These are phyloP conservation scores for Ganoderma sinense DNA, from an alignment of 1,284 basidiomycete genomes.

Conservation along the genomic window DNA sequence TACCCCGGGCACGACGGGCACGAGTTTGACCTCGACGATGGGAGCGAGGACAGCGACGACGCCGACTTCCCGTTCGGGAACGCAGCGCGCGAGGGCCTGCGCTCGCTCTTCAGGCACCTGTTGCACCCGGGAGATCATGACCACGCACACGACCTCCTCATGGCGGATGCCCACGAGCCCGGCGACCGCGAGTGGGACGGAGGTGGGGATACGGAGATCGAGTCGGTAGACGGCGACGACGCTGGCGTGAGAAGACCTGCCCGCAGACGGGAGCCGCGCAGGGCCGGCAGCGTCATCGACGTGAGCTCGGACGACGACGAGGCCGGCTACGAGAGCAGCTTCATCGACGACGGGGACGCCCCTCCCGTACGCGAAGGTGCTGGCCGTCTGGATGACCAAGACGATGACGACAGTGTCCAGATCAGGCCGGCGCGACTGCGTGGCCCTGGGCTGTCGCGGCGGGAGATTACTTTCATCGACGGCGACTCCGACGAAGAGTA, in stretches of 20 bases:
- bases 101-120: slow-evolving; percentile 4
- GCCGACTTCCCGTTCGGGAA: slow-evolving; percentile 2
- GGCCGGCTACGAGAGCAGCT: slow-evolving; percentile 55
- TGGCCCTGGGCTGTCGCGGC: neutral
- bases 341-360: slow-evolving; percentile 49
- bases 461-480: slow-evolving; percentile 18
- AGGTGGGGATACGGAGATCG: slow-evolving; percentile 19
- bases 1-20: slow-evolving; percentile 54
- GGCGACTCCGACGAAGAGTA: slow-evolving; percentile 41
- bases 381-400: neutral
- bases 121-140: neutral
- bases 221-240: slow-evolving; percentile 5
- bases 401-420: slow-evolving; percentile 10
- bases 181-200: slow-evolving; percentile 10
- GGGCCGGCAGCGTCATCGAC: slow-evolving; percentile 18
- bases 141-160: neutral
- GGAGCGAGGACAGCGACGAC: slow-evolving; percentile 11
- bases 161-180: neutral
- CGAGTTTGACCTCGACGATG: slow-evolving; percentile 15
- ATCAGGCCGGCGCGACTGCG: slow-evolving; percentile 3
- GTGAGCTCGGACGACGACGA: slow-evolving; percentile 41
- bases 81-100: slow-evolving; percentile 8
- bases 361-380: slow-evolving; percentile 6
- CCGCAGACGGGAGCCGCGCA: neutral
- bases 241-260: no score